Conservation (phyloP, 2,329 filamentous ascomycete genomes). For the Sclerotinia trifoliorum region DNA sequence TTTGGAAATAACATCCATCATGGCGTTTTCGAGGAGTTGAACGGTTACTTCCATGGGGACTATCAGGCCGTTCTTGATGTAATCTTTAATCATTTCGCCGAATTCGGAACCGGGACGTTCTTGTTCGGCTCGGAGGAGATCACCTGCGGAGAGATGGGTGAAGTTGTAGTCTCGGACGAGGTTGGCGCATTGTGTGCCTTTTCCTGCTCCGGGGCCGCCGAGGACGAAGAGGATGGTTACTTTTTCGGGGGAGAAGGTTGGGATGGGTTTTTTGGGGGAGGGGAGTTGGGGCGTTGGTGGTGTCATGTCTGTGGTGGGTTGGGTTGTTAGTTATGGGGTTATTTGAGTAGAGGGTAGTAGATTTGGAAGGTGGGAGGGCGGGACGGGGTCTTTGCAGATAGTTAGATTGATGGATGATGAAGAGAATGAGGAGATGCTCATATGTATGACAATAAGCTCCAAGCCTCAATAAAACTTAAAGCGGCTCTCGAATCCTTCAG, state of each 20-base stretch:
- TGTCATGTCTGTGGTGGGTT: constrained; percentile 21
- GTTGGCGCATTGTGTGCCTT: constrained; percentile 91
- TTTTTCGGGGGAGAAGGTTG: constrained; percentile 71
- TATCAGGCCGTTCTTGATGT: constrained; percentile 92
- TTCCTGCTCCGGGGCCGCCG: constrained; percentile 91
- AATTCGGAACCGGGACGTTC: constrained; percentile 82
- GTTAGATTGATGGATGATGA: background rate
- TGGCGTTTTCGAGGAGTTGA: constrained; percentile 88
- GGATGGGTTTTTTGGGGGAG: constrained; percentile 54
- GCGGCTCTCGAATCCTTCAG: constrained; percentile 32
- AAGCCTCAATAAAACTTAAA: constrained; percentile 27
- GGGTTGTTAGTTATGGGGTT: background rate
- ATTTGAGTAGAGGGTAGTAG: background rate
- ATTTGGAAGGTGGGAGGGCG: background rate
- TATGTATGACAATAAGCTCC: background rate
- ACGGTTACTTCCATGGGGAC: constrained; percentile 99
- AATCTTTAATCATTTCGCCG: constrained; percentile 85
- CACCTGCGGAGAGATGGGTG: constrained; percentile 88
- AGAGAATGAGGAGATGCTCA: background rate
- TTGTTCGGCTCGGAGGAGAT: constrained; percentile 91
- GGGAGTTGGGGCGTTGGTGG: constrained; percentile 40
- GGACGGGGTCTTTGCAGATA: constrained; percentile 15
- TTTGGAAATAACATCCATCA: constrained; percentile 66
- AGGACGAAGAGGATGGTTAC: constrained; percentile 97
- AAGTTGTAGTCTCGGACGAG: constrained; percentile 88